Base-by-base conservation (phyloP, 805 yeast species). In the Myxozyma geophila region DNA sequence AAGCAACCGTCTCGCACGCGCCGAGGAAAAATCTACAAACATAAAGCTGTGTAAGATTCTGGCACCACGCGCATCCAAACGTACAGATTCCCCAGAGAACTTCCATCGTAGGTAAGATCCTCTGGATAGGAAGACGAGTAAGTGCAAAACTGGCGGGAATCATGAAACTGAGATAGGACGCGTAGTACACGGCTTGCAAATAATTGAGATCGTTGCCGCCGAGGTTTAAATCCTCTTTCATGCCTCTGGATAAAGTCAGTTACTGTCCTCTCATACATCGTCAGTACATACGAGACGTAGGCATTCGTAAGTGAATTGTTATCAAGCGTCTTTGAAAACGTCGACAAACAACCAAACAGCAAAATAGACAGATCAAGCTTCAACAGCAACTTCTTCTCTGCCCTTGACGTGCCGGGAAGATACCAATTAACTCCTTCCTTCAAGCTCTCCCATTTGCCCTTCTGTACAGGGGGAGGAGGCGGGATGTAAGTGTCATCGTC, bases 51-150 rank as follows among this genome's bases (percentile, higher is more conserved):
- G 71, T 64, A 9, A 72, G 70, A 37, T 69, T 72, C 23, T 67
- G 72, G 12, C 77, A 79, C 43, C 80, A 78, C 51, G 80, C 85
- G 69, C 79, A 80, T 69, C 80, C 81, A 53, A 87, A 78, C 1
- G 92, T 87, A 63, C 87, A 80, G 59, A 87, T 75, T 0, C 90
- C 83, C 92, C 91, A 89, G 41, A 83, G 79, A 41, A 87, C 48
- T 47, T 63, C 68, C 58, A 62, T 49, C 8, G 71, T 61, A 0
- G 76, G 77, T 19, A 74, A 64, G 49, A 71, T 60, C 62, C 76
- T 68, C 54, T 73, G 74, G 40, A 74, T 69, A 13, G 78, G 80
- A 21, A 74, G 39, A 68, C 75, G 49, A 70, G 67, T 43, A 67
- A 33, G 84, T 47, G 76, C 60, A 65, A 75, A 68, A 50, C 73